Base-by-base conservation (phyloP, 2,329 filamentous ascomycete genomes). In the Clarireedia hainanense region DNA sequence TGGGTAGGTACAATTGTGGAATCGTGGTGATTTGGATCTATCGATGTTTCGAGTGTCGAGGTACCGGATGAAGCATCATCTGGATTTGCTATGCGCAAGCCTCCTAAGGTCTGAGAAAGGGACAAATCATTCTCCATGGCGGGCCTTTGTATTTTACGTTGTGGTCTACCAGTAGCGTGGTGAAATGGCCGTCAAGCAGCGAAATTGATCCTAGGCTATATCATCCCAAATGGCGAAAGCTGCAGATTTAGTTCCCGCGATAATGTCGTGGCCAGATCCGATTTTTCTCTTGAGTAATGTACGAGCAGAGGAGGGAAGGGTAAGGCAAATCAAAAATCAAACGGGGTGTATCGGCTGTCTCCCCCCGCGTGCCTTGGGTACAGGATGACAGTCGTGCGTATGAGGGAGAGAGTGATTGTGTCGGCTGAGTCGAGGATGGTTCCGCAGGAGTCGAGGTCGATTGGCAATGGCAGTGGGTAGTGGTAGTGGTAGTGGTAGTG, bases 41-140 rank as follows among this genome's bases (percentile, higher is more conserved):
- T 51, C 58, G 60, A 45, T 60, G 67, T 57, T 58, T 64, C 61
- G 58, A 61, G 59, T 48, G 65, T 58, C n/a, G 61, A 57, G 24
- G 60, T 61, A 48, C 63, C 59, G 4, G 56, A 61, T 20, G 66
- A 67, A 47, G 62, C 60, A 63, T 64, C 61, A 74, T 94, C 91
- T 55, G 92, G 92, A 72, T 97, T 99, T 67, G 94, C 92, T 72
- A 99, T 97, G 71, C 92, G 89, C 73, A 99, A 78, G 67, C 92
- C 92, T 68, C 94, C 94, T 68, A 97, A 80, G 68, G 90, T 89
- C 75, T 91, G 88, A 69, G 91, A 94, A 64, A 97, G 83, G 74
- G 89, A 95, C 71, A 96, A 76, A 76, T 96, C 91, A 73, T 89
- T 89, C 75, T 91, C 89, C 91, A 96, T 96, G 72, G 61, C 59